These are phyloP conservation scores for Penicillium digitatum DNA, from an alignment of 2,329 filamentous ascomycete species.

Conservation along the genomic window DNA sequence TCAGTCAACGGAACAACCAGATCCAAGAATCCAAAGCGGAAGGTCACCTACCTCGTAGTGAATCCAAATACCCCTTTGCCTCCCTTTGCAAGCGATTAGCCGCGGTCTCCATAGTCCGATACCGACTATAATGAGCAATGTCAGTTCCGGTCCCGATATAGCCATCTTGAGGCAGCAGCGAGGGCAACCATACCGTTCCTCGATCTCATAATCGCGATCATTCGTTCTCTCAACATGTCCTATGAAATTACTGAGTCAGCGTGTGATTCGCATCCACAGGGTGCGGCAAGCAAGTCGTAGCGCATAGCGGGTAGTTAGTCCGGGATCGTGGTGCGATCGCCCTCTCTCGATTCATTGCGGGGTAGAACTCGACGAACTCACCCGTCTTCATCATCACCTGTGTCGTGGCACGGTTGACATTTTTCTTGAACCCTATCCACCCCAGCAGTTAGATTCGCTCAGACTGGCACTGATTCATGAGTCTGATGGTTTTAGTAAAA, in stretches of 20 bases:
- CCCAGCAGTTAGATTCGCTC: not conserved
- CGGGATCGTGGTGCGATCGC: not conserved
- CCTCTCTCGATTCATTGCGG: conserved; percentile 16
- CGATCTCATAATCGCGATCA: conserved; percentile 97
- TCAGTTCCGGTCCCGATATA: conserved; percentile 14
- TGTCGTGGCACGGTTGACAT: conserved; percentile 97
- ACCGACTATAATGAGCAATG: conserved; percentile 60
- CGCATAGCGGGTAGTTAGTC: not conserved
- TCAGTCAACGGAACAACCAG: not conserved
- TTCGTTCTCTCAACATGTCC: conserved; percentile 98
- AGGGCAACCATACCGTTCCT: conserved; percentile 63
- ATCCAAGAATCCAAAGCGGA: not conserved
- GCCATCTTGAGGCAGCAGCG: not conserved
- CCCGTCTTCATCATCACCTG: conserved; percentile 99
- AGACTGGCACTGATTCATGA: not conserved
- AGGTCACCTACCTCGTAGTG: conserved; percentile 66
- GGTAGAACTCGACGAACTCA: conserved; percentile 35
- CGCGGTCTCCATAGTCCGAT: conserved; percentile 94
- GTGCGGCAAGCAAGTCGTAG: not conserved
- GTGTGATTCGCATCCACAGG: not conserved
- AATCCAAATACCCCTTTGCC: conserved; percentile 96
- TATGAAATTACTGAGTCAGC: conserved; percentile 25
- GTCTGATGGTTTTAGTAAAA: not conserved
- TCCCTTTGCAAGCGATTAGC: conserved; percentile 92
- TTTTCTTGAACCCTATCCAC: conserved; percentile 80